These are phyloP conservation scores for Prinsepia uniflora DNA, from an alignment of 306 rosid species.

Conservation along the genomic window DNA sequence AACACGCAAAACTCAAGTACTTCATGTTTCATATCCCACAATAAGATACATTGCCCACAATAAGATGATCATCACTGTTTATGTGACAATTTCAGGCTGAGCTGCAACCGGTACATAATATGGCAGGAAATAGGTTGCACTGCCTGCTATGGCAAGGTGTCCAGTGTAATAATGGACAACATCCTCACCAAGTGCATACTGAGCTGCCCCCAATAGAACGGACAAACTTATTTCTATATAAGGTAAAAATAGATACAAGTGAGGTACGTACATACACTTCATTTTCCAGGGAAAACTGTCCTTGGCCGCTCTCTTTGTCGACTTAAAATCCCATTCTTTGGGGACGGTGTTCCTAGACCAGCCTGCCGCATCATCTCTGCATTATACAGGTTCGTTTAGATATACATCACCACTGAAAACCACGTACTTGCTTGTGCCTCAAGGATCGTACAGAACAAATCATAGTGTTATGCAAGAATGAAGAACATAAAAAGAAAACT, in stretches of 20 bases:
- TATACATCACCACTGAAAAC: conserved; percentile 11
- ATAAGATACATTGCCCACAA: conserved; percentile 15
- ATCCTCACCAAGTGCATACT: conserved; percentile 27
- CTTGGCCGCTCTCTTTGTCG: conserved; percentile 31
- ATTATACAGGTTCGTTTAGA: conserved; percentile 20
- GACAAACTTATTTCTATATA: conserved; percentile 29
- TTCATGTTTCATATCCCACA: conserved; percentile 24
- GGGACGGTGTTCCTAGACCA: conserved; percentile 65
- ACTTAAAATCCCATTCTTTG: conserved; percentile 43
- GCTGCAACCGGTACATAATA: conserved; percentile 8
- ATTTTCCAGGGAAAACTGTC: conserved; percentile 35
- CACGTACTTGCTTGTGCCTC: background rate
- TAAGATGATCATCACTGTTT: conserved; percentile 25
- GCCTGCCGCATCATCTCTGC: conserved; percentile 79
- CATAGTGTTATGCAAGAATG: background rate
- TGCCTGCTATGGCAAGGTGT: conserved; percentile 12
- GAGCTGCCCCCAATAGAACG: conserved; percentile 27
- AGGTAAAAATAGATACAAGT: conserved; percentile 31
- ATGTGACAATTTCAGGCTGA: conserved; percentile 21
- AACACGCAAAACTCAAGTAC: conserved; percentile 17
- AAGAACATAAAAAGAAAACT: conserved; percentile 24
- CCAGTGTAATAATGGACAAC: conserved; percentile 19
- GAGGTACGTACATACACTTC: conserved; percentile 20
- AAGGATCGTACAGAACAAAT: background rate
- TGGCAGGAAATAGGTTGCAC: conserved; percentile 29